A percentile compares a stretch with the other conserved stretches of the same genome.
phyloP scores from a whole-genome alignment of 1,284 basidiomycete species.

The Kalmanozyma brasiliensis region DNA sequence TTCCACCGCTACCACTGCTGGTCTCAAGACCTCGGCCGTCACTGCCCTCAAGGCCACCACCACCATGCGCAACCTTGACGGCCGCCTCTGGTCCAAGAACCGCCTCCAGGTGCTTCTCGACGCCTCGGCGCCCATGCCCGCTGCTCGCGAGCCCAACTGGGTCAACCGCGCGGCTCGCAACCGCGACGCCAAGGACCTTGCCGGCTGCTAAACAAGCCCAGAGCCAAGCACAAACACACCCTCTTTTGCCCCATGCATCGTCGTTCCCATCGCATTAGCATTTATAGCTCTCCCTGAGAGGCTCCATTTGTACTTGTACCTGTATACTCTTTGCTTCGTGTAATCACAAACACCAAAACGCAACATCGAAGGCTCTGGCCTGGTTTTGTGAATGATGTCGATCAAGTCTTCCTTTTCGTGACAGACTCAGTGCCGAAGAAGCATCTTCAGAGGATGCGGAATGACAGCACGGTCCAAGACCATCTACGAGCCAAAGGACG shows the following conservation, averaged over 20 bases:
- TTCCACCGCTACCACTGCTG: constrained; percentile 34
- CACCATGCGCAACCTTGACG: constrained; percentile 34
- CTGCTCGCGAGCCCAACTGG: constrained; percentile 42
- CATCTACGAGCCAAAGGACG: too few species aligned
- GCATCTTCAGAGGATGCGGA: too few species aligned
- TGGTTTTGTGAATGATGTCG: neutral
- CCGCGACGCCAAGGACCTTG: constrained; percentile 43
- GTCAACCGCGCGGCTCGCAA: constrained; percentile 40
- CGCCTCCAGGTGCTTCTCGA: constrained; percentile 40
- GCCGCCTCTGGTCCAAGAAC: constrained; percentile 44
- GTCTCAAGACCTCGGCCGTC: constrained; percentile 46
- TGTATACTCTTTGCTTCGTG: constrained; percentile 7
- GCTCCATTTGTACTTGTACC: constrained; percentile 35
- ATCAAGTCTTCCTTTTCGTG: neutral
- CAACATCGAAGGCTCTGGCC: neutral
- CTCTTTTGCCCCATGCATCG: neutral
- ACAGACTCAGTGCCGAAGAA: too few species aligned
- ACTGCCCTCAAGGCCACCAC: constrained; percentile 31
- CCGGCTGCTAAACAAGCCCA: constrained; percentile 29
- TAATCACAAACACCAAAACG: constrained; percentile 11
- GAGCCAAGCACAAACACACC: neutral
- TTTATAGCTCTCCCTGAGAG: constrained; percentile 6
- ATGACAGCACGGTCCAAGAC: too few species aligned
- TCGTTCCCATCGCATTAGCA: constrained; percentile 10
- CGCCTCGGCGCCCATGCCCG: constrained; percentile 27